A percentile compares a stretch with the other conserved stretches of the same genome.
phyloP scores from a whole-genome alignment of 352 stramenopile species.

The Albugo laibachii region DNA sequence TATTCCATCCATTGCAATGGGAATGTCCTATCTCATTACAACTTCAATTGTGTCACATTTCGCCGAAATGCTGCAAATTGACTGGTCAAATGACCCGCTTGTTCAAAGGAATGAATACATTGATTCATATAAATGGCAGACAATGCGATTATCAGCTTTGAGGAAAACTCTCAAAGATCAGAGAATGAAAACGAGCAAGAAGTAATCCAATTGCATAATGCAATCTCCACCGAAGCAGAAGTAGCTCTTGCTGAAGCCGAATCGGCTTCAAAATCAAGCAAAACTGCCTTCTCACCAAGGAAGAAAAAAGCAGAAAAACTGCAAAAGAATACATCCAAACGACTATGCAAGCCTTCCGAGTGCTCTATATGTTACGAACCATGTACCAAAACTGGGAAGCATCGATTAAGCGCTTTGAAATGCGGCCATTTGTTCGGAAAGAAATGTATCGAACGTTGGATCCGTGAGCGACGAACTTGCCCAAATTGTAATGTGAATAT shows the following conservation, averaged over 20 bases:
- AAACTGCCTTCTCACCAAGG: neutral
- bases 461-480: conserved; percentile 33
- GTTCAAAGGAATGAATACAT: neutral
- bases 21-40: too few relatives aligned
- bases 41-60: neutral
- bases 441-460: conserved; percentile 55
- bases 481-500: conserved; percentile 41
- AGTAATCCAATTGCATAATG: neutral
- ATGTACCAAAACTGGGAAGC: conserved; percentile 29
- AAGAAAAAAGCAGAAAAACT: neutral
- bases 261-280: neutral
- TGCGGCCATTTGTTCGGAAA: conserved; percentile 62
- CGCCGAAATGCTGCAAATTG: neutral
- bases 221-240: neutral
- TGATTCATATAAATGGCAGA: neutral
- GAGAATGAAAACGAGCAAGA: neutral
- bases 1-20: too few relatives aligned
- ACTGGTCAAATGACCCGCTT: neutral
- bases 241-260: neutral
- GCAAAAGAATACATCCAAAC: neutral
- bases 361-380: conserved; percentile 56
- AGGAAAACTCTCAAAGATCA: neutral
- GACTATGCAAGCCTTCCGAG: conserved; percentile 27
- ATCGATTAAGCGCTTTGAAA: conserved; percentile 48
- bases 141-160: neutral